These are phyloP conservation scores for Serendipita sp. DNA, from an alignment of 768 basidiomycete species.

Conservation along the genomic window DNA sequence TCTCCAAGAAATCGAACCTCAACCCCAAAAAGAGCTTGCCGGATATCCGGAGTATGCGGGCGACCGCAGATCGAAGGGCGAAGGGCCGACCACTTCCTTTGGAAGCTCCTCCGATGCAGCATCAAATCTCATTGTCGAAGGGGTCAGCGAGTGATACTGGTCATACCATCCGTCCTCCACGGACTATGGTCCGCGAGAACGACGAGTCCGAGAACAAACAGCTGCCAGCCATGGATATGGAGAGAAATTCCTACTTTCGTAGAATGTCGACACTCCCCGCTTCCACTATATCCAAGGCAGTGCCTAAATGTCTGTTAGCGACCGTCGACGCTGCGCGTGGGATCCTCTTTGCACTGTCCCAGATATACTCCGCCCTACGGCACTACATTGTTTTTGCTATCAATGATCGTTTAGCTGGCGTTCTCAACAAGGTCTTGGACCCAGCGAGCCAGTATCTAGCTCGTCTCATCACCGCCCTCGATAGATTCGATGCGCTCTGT, in stretches of 20 bases:
- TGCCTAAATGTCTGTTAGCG: slow-evolving; percentile 51
- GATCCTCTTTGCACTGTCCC: slow-evolving; percentile 80
- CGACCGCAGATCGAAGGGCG: slow-evolving; percentile 20
- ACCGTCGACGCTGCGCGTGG: slow-evolving; percentile 83
- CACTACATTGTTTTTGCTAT: slow-evolving; percentile 74
- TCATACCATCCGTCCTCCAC: slow-evolving; percentile 24
- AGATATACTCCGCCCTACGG: slow-evolving; percentile 76
- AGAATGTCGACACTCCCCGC: slow-evolving; percentile 67
- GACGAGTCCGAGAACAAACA: slow-evolving; percentile 19
- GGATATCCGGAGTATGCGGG: slow-evolving; percentile 44
- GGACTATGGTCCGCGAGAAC: slow-evolving; percentile 17
- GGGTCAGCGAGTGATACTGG: slow-evolving; percentile 20
- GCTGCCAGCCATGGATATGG: slow-evolving; percentile 42
- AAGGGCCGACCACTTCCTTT: slow-evolving; percentile 3
- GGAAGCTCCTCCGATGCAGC: neutral
- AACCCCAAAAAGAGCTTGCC: slow-evolving; percentile 71
- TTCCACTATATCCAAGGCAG: slow-evolving; percentile 40
- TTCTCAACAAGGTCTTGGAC: slow-evolving; percentile 71
- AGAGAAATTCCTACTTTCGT: slow-evolving; percentile 86
- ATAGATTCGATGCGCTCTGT: slow-evolving; percentile 76
- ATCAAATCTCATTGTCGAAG: slow-evolving; percentile 6
- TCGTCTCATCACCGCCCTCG: slow-evolving; percentile 72
- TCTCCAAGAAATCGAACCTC: slow-evolving; percentile 25
- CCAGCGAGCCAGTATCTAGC: slow-evolving; percentile 70
- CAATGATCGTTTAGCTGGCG: slow-evolving; percentile 65